Conservation (phyloP, 805 yeast species). For the Millerozyma miso region DNA sequence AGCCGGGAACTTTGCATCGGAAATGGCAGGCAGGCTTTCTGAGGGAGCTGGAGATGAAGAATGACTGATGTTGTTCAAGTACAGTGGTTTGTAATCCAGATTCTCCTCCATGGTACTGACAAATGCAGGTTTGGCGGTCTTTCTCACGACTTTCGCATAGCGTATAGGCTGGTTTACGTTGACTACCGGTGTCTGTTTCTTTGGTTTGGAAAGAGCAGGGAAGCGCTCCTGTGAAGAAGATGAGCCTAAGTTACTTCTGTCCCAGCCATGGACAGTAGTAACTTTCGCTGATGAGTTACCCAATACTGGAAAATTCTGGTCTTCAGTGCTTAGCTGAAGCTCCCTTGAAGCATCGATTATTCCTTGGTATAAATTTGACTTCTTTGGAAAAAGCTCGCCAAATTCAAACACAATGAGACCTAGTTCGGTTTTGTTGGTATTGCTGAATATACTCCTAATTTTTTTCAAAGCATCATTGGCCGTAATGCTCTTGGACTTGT, state of each 20-base stretch:
- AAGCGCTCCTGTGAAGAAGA: slow-evolving; percentile 21
- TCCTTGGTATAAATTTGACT: slow-evolving; percentile 42
- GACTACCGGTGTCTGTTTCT: slow-evolving; percentile 11
- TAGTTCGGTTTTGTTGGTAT: slow-evolving; percentile 41
- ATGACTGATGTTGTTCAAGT: slow-evolving; percentile 19
- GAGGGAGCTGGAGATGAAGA: slow-evolving; percentile 27
- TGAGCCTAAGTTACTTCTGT: slow-evolving; percentile 8
- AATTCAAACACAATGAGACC: slow-evolving; percentile 57
- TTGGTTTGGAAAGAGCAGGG: slow-evolving; percentile 32
- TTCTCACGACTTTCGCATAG: slow-evolving; percentile 31
- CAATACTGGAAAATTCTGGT: slow-evolving; percentile 49
- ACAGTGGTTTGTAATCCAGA: slow-evolving; percentile 24
- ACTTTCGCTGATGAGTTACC: slow-evolving; percentile 17
- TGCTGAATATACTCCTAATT: slow-evolving; percentile 45
- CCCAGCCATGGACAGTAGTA: slow-evolving; percentile 23
- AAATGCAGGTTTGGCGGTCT: slow-evolving; percentile 8
- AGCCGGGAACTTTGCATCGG: slow-evolving; percentile 45
- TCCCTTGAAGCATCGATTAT: slow-evolving; percentile 21
- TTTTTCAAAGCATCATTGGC: slow-evolving; percentile 44
- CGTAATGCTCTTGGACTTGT: slow-evolving; percentile 40
- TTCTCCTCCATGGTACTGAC: slow-evolving; percentile 16
- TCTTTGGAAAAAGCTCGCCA: slow-evolving; percentile 49
- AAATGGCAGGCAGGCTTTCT: slow-evolving; percentile 16
- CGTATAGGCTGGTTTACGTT: slow-evolving; percentile 24
- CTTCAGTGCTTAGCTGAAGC: slow-evolving; percentile 15